These are phyloP conservation scores for Torrubiellomyces zombiae DNA, from an alignment of 2,329 filamentous ascomycete genomes.

Conservation along the genomic window DNA sequence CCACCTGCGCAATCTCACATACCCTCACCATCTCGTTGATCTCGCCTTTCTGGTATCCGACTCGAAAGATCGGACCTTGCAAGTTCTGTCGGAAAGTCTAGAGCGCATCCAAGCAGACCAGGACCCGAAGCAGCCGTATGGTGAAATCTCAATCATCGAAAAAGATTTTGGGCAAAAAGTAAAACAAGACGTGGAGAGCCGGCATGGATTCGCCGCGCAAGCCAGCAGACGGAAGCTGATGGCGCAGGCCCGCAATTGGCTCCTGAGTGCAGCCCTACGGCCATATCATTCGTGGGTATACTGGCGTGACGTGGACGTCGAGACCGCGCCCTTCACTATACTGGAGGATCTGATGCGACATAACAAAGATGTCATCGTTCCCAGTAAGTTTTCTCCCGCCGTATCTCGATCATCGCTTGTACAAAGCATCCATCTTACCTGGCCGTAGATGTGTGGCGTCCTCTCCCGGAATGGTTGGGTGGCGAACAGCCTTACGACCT, in stretches of 20 bases:
- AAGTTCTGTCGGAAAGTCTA: constrained; percentile 57
- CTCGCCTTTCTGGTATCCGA: constrained; percentile 94
- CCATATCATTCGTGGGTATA: constrained; percentile 99
- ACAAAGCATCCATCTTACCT: constrained; percentile 45
- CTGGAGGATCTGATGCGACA: constrained; percentile 96
- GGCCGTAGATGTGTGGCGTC: constrained; percentile 75
- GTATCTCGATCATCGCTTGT: constrained; percentile 94
- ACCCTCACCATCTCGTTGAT: constrained; percentile 91
- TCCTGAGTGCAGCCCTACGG: constrained; percentile 78
- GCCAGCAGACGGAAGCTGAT: constrained; percentile 88
- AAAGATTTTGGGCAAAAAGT: constrained; percentile 99
- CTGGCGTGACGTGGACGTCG: constrained; percentile 96
- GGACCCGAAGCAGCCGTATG: constrained; percentile 69
- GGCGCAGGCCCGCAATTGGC: constrained; percentile 95
- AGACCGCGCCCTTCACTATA: constrained; percentile 93
- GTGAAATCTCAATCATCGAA: constrained; percentile 93
- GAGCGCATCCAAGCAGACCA: constrained; percentile 64
- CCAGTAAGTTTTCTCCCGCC: constrained; percentile 56
- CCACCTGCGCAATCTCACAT: constrained; percentile 92
- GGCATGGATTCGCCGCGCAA: constrained; percentile 93
- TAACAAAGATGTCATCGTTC: constrained; percentile 96
- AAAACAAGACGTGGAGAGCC: constrained; percentile 91
- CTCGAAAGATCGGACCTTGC: constrained; percentile 80
- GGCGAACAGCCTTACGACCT: constrained; percentile 97
- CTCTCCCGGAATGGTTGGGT: constrained; percentile 95